phyloP scores from a whole-genome alignment of 805 yeast species.

The Candida koratica region DNA sequence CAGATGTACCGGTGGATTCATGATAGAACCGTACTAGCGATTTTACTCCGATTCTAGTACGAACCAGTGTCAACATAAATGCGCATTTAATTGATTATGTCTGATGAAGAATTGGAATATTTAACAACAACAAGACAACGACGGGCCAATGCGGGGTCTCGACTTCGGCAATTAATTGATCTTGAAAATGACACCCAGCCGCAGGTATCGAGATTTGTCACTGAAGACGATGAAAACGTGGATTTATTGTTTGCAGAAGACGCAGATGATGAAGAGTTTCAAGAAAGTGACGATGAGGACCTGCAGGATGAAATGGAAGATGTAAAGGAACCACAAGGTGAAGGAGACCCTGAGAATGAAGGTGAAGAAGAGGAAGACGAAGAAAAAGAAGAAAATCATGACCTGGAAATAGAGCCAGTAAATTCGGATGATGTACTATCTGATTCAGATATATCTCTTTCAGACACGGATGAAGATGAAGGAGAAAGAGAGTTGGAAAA shows the following conservation, averaged over 20 bases:
- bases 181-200: constrained; percentile 43
- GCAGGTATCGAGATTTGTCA: constrained; percentile 21
- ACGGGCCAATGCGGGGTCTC: constrained; percentile 87
- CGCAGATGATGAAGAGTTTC: constrained; percentile 28
- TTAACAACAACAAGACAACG: constrained; percentile 71
- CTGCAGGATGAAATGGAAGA: constrained; percentile 18
- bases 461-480: constrained; percentile 60
- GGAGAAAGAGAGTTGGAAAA: constrained; percentile 62
- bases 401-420: constrained; percentile 17
- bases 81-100: constrained; percentile 10
- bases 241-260: constrained; percentile 63
- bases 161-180: constrained; percentile 67
- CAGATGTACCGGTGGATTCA: constrained; percentile 39
- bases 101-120: constrained; percentile 21
- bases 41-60: neutral
- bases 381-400: constrained; percentile 16
- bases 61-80: neutral
- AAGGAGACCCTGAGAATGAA: constrained; percentile 20
- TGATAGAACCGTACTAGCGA: neutral
- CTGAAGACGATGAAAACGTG: constrained; percentile 75
- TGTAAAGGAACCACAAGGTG: constrained; percentile 18
- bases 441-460: constrained; percentile 48
- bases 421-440: constrained; percentile 51
- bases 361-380: constrained; percentile 19
- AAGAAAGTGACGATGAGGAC: constrained; percentile 25